Base-by-base conservation (phyloP, 2,329 filamentous ascomycete species). In the Alternaria sp. region DNA sequence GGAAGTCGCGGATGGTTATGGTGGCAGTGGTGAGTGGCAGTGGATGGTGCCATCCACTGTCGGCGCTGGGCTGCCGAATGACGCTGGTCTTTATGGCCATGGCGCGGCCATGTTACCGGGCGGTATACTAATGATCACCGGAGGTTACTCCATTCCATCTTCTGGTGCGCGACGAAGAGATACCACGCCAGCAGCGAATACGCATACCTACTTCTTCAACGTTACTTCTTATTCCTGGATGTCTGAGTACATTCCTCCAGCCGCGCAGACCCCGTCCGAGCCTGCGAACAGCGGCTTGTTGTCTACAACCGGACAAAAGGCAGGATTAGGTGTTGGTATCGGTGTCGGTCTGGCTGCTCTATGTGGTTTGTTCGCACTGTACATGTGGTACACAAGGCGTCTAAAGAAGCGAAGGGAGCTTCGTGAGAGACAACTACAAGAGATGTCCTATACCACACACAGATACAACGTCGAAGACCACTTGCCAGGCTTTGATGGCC, bases 1-100 rank as follows among this genome's bases (percentile, higher is more conserved):
- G 3, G 82, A 91, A 57, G 82, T 97, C 56, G 91, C 89, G 6
- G 84, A 88, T 60, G 88, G 88, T 4, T 95, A 91, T 71, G 90
- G 88, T 8, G 81, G 81, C 11, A 66, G 71, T 53, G 80, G 79
- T 29, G 82, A 86, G 31, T 94, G 91, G 91, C 78, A 82, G 61
- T 95, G 91, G 91, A 81, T 79, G 1, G 79, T 90, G 0, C 90
- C 91, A 0, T 60, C 60, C 11, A 70, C 79, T 0, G 83, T 75
- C n/a, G 79, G 79, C 8, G 66, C 69, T 40, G 82, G 80, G 2
- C 73, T 82, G 23, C 64, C 76, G 2, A 62, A 73, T 31, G 80
- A 78, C 8, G 75, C 77, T 7, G 86, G 86, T 1, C 76, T 88
- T 3, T 89, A 86, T 69, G 86, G 86, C 3, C 86, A 89, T 68